Percentiles rank a stretch among this genome's conserved stretches.
Conservation (phyloP, 495 filamentous ascomycete species). For the Cercophora newfieldiana region DNA sequence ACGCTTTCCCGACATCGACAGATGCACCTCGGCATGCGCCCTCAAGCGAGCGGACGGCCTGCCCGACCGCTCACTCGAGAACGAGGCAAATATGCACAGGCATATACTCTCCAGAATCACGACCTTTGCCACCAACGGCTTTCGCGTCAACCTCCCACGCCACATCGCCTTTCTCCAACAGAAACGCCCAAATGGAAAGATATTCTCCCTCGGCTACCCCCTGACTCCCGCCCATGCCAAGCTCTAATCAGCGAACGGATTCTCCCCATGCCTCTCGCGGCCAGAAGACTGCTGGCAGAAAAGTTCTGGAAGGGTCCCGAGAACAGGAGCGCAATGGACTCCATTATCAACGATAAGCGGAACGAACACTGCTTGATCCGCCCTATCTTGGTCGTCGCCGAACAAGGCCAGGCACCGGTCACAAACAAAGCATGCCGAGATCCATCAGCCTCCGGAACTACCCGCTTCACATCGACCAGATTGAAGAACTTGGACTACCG, state of each 20-base stretch:
- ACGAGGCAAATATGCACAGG: slow-evolving; percentile 18
- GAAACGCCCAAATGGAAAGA: background rate
- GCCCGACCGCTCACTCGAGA: slow-evolving; percentile 11
- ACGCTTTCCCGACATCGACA: background rate
- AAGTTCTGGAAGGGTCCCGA: slow-evolving; percentile 37
- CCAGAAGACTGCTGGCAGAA: slow-evolving; percentile 28
- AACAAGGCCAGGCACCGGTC: too few relatives aligned
- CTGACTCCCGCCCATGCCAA: slow-evolving; percentile 36
- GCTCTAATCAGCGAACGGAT: slow-evolving; percentile 43
- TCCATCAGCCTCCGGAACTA: slow-evolving; percentile 48
- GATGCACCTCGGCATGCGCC: background rate
- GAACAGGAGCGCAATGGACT: too few relatives aligned
- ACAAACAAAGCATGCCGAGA: slow-evolving; percentile 7
- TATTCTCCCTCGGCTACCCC: slow-evolving; percentile 21
- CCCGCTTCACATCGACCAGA: slow-evolving; percentile 51
- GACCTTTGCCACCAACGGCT: background rate
- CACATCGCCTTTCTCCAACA: slow-evolving; percentile 1
- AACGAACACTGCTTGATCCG: too few relatives aligned
- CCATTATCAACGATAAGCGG: too few relatives aligned
- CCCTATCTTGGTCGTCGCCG: too few relatives aligned
- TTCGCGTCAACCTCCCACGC: slow-evolving; percentile 9
- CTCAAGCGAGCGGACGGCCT: slow-evolving; percentile 21
- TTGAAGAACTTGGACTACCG: slow-evolving; percentile 42
- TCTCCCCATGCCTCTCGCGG: slow-evolving; percentile 32
- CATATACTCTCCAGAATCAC: slow-evolving; percentile 15